A percentile compares a stretch with the other conserved stretches of the same genome.
These are phyloP conservation scores for Fusarium armeniacum DNA, from an alignment of 2,329 filamentous ascomycete species.

Conservation along the genomic window DNA sequence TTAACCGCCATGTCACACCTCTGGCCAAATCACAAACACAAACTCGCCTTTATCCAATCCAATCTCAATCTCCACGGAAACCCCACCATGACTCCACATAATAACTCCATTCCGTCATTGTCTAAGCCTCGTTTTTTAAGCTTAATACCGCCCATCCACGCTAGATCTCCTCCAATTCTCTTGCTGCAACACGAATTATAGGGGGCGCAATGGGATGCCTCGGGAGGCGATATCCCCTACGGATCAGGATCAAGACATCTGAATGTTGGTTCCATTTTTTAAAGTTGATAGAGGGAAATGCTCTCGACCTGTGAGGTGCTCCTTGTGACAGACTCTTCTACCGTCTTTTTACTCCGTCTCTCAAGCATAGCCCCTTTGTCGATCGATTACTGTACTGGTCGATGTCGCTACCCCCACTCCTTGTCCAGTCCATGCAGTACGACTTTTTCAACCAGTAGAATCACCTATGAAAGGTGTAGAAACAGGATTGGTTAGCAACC, in stretches of 20 bases:
- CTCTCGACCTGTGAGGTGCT: neutral
- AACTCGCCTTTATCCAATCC: neutral
- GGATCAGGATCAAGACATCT: neutral
- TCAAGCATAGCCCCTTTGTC: constrained; percentile 22
- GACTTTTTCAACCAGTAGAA: constrained; percentile 11
- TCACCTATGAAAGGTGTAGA: constrained; percentile 2
- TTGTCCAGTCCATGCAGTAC: neutral
- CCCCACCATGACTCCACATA: constrained; percentile 9
- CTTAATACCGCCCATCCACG: constrained; percentile 32
- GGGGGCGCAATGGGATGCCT: constrained; percentile 26
- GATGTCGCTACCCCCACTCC: neutral
- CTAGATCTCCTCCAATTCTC: constrained; percentile 17
- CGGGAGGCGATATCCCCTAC: constrained; percentile 2
- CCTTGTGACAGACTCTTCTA: constrained; percentile 7
- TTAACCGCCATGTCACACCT: constrained; percentile 7
- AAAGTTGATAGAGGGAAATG: constrained; percentile 1
- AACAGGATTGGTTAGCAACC: constrained; percentile 7
- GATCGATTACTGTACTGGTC: constrained; percentile 1
- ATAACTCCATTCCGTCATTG: constrained; percentile 25
- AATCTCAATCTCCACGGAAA: constrained; percentile 11
- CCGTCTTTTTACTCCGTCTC: neutral
- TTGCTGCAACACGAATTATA: constrained; percentile 3
- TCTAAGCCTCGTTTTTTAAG: constrained; percentile 41
- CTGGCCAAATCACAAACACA: constrained; percentile 11
- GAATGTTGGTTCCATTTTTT: constrained; percentile 10